A percentile compares a stretch with the other conserved stretches of the same genome.
Evolutionary conservation across 495 filamentous ascomycete species (phyloP).

Genomic region (Cudoniella acicularis): DNA sequence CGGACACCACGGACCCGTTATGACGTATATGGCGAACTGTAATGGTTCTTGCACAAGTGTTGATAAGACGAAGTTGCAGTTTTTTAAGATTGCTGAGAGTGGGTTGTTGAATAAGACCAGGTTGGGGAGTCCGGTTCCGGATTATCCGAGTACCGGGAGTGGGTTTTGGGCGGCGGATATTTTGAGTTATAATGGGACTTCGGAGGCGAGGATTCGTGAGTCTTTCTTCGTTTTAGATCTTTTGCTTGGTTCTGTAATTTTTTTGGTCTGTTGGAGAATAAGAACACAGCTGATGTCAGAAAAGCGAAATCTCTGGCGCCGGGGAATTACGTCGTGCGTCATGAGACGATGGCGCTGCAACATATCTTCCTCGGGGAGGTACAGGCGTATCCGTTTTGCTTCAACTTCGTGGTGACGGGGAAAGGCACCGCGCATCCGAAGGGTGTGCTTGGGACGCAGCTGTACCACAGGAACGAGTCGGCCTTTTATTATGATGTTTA

Average conservation of each 20-base stretch:
- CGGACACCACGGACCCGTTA: neutral
- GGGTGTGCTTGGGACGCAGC: neutral
- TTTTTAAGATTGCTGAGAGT: neutral
- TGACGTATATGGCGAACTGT: neutral
- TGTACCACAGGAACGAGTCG: neutral
- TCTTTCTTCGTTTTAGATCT: neutral
- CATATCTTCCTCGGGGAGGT: neutral
- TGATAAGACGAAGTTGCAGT: neutral
- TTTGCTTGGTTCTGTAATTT: no score
- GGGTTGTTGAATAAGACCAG: neutral
- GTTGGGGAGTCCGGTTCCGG: neutral
- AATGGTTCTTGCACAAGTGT: neutral
- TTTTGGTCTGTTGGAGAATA: no score
- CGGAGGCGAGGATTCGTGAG: neutral
- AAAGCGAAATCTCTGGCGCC: neutral
- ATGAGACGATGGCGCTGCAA: neutral
- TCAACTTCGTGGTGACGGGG: neutral
- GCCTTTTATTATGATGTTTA: neutral
- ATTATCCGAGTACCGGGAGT: neutral
- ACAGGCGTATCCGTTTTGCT: neutral
- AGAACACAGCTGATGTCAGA: neutral
- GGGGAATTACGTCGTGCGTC: neutral
- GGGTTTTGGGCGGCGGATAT: neutral
- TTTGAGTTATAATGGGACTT: neutral
- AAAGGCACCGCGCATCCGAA: neutral